These are phyloP conservation scores for Solanum ossicruentum DNA, from an alignment of 257 asterid species.

Conservation along the genomic window DNA sequence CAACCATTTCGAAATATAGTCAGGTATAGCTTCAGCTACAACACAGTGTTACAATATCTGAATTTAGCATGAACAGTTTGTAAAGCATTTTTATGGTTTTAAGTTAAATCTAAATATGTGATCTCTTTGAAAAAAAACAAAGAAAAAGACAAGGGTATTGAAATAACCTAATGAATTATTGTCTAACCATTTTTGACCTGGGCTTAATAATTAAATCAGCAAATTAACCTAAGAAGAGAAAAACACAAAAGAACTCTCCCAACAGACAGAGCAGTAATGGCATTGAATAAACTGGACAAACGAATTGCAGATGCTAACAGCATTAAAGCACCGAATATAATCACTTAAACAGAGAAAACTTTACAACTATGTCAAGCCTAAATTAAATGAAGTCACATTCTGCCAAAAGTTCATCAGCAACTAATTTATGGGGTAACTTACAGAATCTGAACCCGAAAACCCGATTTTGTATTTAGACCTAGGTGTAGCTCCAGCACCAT, in stretches of 20 bases:
- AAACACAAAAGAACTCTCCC: background rate
- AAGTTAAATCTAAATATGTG: background rate
- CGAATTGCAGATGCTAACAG: background rate
- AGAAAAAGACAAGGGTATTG: background rate
- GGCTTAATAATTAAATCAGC: background rate
- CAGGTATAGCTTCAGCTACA: background rate
- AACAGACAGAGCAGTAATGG: background rate
- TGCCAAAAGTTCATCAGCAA: background rate
- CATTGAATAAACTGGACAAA: background rate
- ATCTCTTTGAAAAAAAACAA: background rate
- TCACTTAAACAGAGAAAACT: background rate
- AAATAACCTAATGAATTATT: background rate
- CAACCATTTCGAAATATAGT: background rate
- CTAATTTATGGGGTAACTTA: conserved; percentile 10
- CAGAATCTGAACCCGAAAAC: conserved; percentile 18
- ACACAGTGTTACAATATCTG: background rate
- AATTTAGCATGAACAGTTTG: background rate
- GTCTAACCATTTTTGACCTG: background rate
- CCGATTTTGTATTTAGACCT: conserved; percentile 26
- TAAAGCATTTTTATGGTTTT: background rate
- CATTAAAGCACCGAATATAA: background rate
- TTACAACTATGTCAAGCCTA: background rate
- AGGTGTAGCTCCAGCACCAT: conserved; percentile 11
- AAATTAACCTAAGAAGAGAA: background rate
- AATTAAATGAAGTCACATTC: background rate